Evolutionary conservation across 1,284 basidiomycete species (phyloP).

Genomic region (Tilletia indica): DNA sequence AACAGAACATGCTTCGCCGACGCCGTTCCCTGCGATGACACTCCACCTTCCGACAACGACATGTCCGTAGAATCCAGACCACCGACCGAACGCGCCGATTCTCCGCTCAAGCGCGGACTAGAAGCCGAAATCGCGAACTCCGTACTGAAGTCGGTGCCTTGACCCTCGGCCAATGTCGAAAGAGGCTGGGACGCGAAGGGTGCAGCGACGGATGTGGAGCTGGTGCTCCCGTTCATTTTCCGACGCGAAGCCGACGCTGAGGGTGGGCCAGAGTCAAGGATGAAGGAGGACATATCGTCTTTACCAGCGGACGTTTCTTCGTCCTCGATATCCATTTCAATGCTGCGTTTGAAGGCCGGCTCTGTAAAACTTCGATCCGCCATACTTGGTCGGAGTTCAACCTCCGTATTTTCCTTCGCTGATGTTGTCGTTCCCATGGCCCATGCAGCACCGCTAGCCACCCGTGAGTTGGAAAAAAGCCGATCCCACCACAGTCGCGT

Average conservation of each 20-base stretch:
- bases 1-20: too few species aligned
- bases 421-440: too few species aligned
- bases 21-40: too few species aligned
- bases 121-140: constrained; percentile 27
- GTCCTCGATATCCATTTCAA: too few species aligned
- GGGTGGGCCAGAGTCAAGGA: too few species aligned
- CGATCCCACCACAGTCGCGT: background rate
- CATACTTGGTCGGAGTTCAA: background rate
- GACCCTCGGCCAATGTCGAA: background rate
- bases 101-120: constrained; percentile 19
- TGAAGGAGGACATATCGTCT: too few species aligned
- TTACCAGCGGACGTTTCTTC: too few species aligned
- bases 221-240: too few species aligned
- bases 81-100: background rate
- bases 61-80: too few species aligned
- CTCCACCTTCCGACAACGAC: too few species aligned
- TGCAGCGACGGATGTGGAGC: too few species aligned
- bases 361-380: constrained; percentile 20
- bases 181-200: background rate
- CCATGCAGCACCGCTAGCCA: background rate
- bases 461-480: background rate
- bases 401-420: background rate
- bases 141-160: background rate
- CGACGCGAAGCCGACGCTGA: too few species aligned
- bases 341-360: constrained; percentile 14